Conservation (phyloP, 139 green algal species). For the Coelastrella sp. region DNA sequence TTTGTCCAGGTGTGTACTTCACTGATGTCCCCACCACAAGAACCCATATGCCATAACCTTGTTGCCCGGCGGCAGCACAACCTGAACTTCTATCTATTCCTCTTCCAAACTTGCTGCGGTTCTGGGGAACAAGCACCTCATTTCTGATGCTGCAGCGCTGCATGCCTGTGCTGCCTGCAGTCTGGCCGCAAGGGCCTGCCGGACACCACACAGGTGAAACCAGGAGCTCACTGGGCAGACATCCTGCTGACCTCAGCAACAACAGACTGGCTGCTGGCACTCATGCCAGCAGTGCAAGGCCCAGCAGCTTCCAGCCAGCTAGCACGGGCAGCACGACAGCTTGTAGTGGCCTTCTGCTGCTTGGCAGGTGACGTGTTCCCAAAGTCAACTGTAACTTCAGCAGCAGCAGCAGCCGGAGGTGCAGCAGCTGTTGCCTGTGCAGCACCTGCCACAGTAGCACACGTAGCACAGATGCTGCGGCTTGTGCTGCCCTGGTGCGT, state of each 20-base stretch:
- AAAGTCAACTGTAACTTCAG: background rate
- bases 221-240: constrained; percentile 59
- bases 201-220: constrained; percentile 53
- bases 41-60: too few species aligned
- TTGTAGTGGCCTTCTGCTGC: constrained; percentile 80
- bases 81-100: too few species aligned
- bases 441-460: constrained; percentile 27
- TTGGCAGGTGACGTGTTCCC: constrained; percentile 80
- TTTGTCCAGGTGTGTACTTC: too few species aligned
- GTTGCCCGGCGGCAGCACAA: too few species aligned
- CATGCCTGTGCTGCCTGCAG: background rate
- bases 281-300: constrained; percentile 56
- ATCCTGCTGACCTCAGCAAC: constrained; percentile 65
- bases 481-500: constrained; percentile 63
- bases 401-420: constrained; percentile 20
- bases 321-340: constrained; percentile 57
- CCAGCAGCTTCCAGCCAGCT: constrained; percentile 44
- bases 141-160: background rate
- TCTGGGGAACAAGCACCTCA: background rate
- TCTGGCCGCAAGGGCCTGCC: constrained; percentile 27
- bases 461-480: constrained; percentile 73
- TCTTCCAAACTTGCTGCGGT: background rate
- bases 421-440: background rate
- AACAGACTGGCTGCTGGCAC: constrained; percentile 72
- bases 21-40: too few species aligned